Percentiles rank a stretch among this genome's conserved stretches.
These are phyloP conservation scores for Monosporozyma aquatica DNA, from an alignment of 805 yeast genomes.

Conservation along the genomic window DNA sequence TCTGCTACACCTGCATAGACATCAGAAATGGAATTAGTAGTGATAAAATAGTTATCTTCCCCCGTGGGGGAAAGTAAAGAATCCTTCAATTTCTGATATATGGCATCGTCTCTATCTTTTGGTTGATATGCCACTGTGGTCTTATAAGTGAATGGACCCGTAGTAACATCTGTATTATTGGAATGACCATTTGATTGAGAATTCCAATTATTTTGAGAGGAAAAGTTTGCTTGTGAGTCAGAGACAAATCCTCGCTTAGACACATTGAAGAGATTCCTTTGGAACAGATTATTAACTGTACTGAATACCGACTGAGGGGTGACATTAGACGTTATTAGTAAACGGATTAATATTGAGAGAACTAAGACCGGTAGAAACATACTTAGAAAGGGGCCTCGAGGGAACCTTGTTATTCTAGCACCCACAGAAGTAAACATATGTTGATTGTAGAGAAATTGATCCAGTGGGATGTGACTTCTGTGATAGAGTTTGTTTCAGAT, in stretches of 20 bases:
- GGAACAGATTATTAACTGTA: constrained; percentile 1
- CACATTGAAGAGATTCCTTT: constrained; percentile 7
- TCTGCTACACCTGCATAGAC: constrained; percentile 79
- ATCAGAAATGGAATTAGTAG: constrained; percentile 20
- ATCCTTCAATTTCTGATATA: constrained; percentile 29
- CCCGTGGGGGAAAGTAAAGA: constrained; percentile 55
- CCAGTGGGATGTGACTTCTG: background rate
- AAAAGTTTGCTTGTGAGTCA: constrained; percentile 4
- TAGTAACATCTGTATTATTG: constrained; percentile 3
- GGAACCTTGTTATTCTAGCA: constrained; percentile 7
- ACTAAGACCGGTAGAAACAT: constrained; percentile 15
- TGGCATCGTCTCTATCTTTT: constrained; percentile 52
- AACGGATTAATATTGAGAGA: constrained; percentile 4
- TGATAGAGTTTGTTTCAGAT: background rate
- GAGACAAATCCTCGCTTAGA: constrained; percentile 17
- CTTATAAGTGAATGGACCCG: constrained; percentile 35
- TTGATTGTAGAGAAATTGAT: background rate
- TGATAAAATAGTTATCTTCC: constrained; percentile 63
- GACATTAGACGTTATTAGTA: constrained; percentile 15
- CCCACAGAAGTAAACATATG: constrained; percentile 14
- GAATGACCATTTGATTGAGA: constrained; percentile 1
- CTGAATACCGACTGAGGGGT: constrained; percentile 4
- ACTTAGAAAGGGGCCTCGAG: constrained; percentile 12
- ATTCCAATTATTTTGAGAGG: background rate
- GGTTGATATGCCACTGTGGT: constrained; percentile 68